Percentiles rank a stretch among this genome's conserved stretches.
phyloP scores from a whole-genome alignment of 1,284 basidiomycete species.

The Volvariella surrecta region DNA sequence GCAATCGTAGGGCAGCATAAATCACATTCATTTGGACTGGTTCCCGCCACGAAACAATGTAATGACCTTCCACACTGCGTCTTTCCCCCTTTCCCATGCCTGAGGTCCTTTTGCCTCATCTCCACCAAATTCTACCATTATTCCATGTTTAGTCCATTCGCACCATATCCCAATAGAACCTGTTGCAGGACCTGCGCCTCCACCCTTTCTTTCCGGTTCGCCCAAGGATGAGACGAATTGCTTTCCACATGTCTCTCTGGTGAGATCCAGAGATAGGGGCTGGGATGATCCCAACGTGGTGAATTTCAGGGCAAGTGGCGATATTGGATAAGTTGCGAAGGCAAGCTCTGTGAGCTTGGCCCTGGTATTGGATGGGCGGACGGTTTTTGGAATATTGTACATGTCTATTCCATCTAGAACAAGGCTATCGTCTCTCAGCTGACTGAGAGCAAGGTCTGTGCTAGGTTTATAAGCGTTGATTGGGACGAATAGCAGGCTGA shows the following conservation, averaged over 20 bases:
- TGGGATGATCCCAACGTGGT: conserved; percentile 27
- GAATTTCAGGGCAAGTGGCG: conserved; percentile 32
- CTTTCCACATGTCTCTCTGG: conserved; percentile 53
- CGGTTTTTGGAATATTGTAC: conserved; percentile 50
- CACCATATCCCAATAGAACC: conserved; percentile 89
- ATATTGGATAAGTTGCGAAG: conserved; percentile 48
- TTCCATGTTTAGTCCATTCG: conserved; percentile 75
- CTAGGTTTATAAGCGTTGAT: conserved; percentile 50
- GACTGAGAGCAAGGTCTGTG: conserved; percentile 32
- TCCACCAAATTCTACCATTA: conserved; percentile 81
- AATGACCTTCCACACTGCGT: conserved; percentile 67
- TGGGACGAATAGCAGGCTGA: conserved; percentile 70
- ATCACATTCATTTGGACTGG: conserved; percentile 1
- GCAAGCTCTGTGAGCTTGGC: conserved; percentile 29
- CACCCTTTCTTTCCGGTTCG: conserved; percentile 82
- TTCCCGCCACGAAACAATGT: conserved; percentile 45
- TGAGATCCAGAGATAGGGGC: conserved; percentile 38
- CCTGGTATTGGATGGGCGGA: conserved; percentile 19
- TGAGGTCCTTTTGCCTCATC: conserved; percentile 67
- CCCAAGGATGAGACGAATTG: conserved; percentile 69
- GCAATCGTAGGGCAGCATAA: no score
- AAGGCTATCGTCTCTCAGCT: conserved; percentile 42
- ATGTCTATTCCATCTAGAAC: conserved; percentile 69
- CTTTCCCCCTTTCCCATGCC: conserved; percentile 80
- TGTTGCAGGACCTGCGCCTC: conserved; percentile 69